Percentiles rank a stretch among this genome's conserved stretches.
Evolutionary conservation across 139 green algal genomes (phyloP).

Genomic region (Trebouxia sp.): DNA sequence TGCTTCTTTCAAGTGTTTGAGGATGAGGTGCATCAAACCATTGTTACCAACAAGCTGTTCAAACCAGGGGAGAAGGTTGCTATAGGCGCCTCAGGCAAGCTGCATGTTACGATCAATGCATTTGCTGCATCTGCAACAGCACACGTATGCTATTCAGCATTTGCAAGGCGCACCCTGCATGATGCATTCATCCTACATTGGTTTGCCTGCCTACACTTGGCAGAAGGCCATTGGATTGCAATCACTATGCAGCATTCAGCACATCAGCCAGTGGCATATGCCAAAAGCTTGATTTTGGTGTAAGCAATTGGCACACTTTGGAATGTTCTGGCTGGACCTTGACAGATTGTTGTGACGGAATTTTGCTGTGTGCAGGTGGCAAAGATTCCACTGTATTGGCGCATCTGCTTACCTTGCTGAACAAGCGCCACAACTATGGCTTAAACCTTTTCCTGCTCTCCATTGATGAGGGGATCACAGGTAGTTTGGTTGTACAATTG

Average conservation of each 20-base stretch:
- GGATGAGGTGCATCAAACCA: conserved; percentile 92
- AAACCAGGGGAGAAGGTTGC: conserved; percentile 84
- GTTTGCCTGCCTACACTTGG: too few species aligned
- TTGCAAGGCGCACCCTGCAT: background rate
- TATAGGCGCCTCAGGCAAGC: conserved; percentile 77
- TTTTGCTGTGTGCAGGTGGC: conserved; percentile 54
- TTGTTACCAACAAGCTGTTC: conserved; percentile 80
- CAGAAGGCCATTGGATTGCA: too few species aligned
- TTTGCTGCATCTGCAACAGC: background rate
- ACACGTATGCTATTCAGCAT: background rate
- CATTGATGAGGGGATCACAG: conserved; percentile 95
- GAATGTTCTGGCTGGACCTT: background rate
- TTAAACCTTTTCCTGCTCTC: conserved; percentile 96
- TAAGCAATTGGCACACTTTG: background rate
- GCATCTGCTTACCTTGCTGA: conserved; percentile 91
- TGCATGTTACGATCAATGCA: background rate
- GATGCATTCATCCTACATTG: too few species aligned
- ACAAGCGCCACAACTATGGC: conserved; percentile 83
- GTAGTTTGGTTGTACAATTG: conserved; percentile 30
- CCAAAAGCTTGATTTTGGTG: background rate
- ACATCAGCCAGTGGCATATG: too few species aligned
- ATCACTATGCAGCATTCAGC: too few species aligned
- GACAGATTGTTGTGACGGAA: background rate
- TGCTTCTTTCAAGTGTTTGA: conserved; percentile 94
- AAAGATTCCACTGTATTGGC: conserved; percentile 98